Conservation (phyloP, 768 basidiomycete genomes). For the Trametes cingulata region DNA sequence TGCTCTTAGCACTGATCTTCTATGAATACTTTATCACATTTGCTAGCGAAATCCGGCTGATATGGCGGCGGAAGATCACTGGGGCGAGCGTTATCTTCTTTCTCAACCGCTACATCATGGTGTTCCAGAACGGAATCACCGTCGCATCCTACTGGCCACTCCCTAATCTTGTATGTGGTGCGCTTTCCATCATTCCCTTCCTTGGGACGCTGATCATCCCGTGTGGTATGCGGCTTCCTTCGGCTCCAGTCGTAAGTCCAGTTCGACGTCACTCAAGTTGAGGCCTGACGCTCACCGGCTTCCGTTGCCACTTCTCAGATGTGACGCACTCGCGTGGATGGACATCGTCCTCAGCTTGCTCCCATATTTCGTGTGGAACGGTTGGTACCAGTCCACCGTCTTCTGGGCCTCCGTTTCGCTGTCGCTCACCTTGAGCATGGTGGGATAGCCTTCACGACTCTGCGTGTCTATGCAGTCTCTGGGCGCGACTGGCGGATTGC, state of each 20-base stretch:
- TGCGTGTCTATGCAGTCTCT: conserved; percentile 15
- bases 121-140: neutral
- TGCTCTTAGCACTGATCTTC: neutral
- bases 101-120: conserved; percentile 15
- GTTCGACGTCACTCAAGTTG: too few species aligned
- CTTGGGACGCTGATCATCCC: too few species aligned
- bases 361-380: conserved; percentile 5
- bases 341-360: conserved; percentile 4
- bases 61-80: conserved; percentile 18
- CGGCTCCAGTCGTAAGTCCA: too few species aligned
- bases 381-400: neutral
- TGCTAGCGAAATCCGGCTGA: conserved; percentile 6
- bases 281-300: neutral
- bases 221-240: too few species aligned
- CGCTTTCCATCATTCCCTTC: too few species aligned
- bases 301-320: neutral
- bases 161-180: neutral
- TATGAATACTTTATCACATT: conserved; percentile 19
- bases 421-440: neutral
- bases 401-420: neutral
- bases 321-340: neutral
- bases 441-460: conserved; percentile 14
- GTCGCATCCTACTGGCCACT: neutral
- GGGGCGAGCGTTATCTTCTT: conserved; percentile 17
- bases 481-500: conserved; percentile 4